These are phyloP conservation scores for Nakazawaea wickerhamii DNA, from an alignment of 805 yeast species.

Conservation along the genomic window DNA sequence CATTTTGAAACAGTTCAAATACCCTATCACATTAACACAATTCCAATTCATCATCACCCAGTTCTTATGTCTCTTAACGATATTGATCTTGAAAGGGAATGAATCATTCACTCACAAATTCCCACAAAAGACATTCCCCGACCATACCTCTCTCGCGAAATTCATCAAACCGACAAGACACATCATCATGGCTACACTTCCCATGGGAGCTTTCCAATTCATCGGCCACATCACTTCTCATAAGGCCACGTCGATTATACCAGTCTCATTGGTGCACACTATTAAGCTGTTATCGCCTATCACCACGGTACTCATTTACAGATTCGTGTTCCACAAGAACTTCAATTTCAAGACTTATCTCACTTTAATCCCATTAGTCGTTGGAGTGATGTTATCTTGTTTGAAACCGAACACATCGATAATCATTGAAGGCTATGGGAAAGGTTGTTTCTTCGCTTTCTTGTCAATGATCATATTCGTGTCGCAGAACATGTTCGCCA, in stretches of 20 bases:
- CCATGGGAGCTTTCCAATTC: conserved; percentile 94
- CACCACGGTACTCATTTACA: conserved; percentile 77
- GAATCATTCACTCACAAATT: conserved; percentile 26
- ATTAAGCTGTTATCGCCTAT: conserved; percentile 89
- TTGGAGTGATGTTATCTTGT: conserved; percentile 83
- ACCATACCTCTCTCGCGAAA: conserved; percentile 24
- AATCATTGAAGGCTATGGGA: conserved; percentile 23
- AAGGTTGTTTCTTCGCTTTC: conserved; percentile 47
- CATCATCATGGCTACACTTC: conserved; percentile 65
- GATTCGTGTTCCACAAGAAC: conserved; percentile 48
- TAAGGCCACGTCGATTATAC: conserved; percentile 85
- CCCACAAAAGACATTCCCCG: conserved; percentile 50
- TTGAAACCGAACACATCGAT: conserved; percentile 23
- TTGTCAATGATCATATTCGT: conserved; percentile 65
- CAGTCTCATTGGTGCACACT: conserved; percentile 93
- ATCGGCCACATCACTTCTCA: conserved; percentile 88
- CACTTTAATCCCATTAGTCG: conserved; percentile 71
- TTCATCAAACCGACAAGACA: conserved; percentile 51
- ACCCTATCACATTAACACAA: conserved; percentile 88
- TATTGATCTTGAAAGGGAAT: conserved; percentile 29
- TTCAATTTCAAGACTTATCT: conserved; percentile 67
- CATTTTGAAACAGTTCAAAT: conserved; percentile 61
- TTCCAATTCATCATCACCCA: conserved; percentile 77
- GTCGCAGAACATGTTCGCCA: conserved; percentile 76
- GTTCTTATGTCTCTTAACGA: conserved; percentile 44